Evolutionary conservation across 371 early-diverging fungal species (phyloP), one percentile per base, ranked within the genome.

Genomic region (Blastocladiella emersonii): DNA sequence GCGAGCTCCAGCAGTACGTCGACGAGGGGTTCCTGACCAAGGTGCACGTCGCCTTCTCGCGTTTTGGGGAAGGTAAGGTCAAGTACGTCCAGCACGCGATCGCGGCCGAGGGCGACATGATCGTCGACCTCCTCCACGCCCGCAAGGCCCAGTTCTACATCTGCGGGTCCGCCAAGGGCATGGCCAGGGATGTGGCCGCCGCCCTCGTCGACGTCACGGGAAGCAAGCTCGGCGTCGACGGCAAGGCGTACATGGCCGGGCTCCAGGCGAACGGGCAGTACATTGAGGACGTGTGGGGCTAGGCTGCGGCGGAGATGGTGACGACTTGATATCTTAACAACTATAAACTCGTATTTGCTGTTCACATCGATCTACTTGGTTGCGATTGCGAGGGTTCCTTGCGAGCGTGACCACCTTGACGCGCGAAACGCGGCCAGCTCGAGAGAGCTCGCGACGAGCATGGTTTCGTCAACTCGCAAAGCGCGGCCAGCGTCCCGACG

Each of bases 261-360:
- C 15, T 51, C 30, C 27, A 32, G 53, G 15, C 8, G 30, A 30
- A 12, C 8, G 53, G 53, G 0, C 53, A 30, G 34, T 51, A 51
- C 17, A 8, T 51, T 30, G 53, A 51, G 53, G 53, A 51, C 32
- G 53, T 51, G 53, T 51, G 53, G 53, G 53, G 53, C 53, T 51
- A 23, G 7, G 8, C 48, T 23, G 19, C 19, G 13, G 41, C 3
- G 41, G 19, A 39, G 19, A 3, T 41, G 41, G 41, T 17, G 0
- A 41, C 19, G 41, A 8, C 3, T 41, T 41, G 41, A n/a, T n/a
- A n/a, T n/a, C n/a, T n/a, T n/a, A n/a, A n/a, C n/a, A n/a, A n/a
- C n/a, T n/a, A n/a, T n/a, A n/a, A n/a, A n/a, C n/a, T n/a, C n/a
- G n/a, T n/a, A n/a, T n/a, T n/a, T n/a, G n/a, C n/a, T n/a, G n/a